phyloP scores from a whole-genome alignment of 1,284 basidiomycete genomes.

The Meripilus lineatus region DNA sequence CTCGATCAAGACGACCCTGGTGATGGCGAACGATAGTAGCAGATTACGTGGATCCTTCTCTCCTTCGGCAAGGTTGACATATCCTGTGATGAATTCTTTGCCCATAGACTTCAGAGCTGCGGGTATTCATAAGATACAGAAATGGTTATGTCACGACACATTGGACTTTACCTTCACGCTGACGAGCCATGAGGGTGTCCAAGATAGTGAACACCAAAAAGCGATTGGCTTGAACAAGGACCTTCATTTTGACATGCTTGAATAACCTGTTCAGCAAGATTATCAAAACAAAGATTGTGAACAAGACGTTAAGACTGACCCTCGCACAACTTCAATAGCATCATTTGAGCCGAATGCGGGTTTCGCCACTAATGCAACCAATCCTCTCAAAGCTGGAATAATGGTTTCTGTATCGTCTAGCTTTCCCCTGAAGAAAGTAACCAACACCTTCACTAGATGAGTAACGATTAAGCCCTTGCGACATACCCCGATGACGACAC shows the following conservation, averaged over 20 bases:
- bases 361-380: constrained; percentile 63
- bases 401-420: constrained; percentile 82
- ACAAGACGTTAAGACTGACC: constrained; percentile 37
- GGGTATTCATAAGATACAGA: not conserved
- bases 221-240: constrained; percentile 78
- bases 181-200: constrained; percentile 72
- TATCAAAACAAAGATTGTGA: constrained; percentile 1
- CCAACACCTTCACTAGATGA: constrained; percentile 70
- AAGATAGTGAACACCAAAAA: constrained; percentile 82
- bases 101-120: constrained; percentile 71
- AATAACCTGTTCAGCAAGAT: constrained; percentile 56
- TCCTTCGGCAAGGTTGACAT: constrained; percentile 80
- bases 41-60: constrained; percentile 98
- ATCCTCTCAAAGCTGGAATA: constrained; percentile 70
- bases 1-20: constrained; percentile 80
- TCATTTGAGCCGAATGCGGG: constrained; percentile 71
- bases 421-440: constrained; percentile 82
- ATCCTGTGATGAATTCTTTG: constrained; percentile 70
- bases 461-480: too few relatives aligned
- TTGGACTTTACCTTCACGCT: constrained; percentile 57
- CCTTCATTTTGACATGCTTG: constrained; percentile 74
- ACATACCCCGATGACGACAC: constrained; percentile 4
- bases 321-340: constrained; percentile 59
- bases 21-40: constrained; percentile 85
- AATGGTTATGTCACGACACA: not conserved